Base-by-base conservation (phyloP, 768 basidiomycete genomes). In the Termitomyces sp. region DNA sequence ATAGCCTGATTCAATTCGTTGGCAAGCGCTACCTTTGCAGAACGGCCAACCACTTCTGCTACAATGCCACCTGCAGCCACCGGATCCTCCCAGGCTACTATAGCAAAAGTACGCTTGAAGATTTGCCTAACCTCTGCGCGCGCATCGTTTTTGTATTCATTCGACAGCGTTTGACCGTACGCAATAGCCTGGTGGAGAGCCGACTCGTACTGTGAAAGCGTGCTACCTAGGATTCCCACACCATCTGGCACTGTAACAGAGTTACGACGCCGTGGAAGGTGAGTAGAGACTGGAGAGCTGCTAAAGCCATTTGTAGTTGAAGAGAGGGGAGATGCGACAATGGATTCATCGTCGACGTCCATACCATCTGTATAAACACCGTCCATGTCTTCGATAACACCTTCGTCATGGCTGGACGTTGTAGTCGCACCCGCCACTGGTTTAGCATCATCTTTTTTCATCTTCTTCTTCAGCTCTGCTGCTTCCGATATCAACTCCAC, bases 1-100 rank as follows among this genome's bases (percentile, higher is more conserved):
- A 95, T 92, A 41, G 86, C 90, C 68, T 85, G 80, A 64, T 94
- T 94, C 39, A 94, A 69, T 72, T 92, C 90, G 58, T 82, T 85
- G 29, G 88, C 87, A 55, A 94, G 77, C 36, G 77, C 69, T 54
- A 82, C 75, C 58, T 89, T 77, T 31, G 88, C 84, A 44, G 80
- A 82, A 58, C 85, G 81, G 41, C 90, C 85, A 9, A 83, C 89
- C 22, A 90, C 79, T 60, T 83, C 83, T 20, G 85, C 81, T 16
- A 84, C 81, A 33, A 83, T 78, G 13, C 87, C 87, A 4, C 83
- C 84, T 6, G 81, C 86, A 56, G 80, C 81, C 58, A 83, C 70
- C 22, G 90, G 91, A 68, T 91, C 85, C 44, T 86, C 82, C 68
- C 85, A 94, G 37, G 91, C 90, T 58, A 94, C 81, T 56, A 94